Evolutionary conservation across 306 rosid genomes (phyloP), one percentile per base, ranked within the genome.

Genomic region (Cucurbita pepo): DNA sequence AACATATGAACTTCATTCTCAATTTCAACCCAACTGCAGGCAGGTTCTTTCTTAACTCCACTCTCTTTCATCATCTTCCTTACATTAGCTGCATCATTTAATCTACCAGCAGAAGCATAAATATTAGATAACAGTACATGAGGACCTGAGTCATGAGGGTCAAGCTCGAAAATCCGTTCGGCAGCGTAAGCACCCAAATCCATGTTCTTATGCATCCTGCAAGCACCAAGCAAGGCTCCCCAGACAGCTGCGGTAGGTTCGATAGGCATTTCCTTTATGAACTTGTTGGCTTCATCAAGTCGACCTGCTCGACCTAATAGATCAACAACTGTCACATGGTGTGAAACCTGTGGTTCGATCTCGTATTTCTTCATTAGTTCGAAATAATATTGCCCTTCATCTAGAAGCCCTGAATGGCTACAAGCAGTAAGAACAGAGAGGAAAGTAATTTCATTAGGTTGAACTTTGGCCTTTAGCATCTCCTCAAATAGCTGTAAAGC

Each of bases 211-310:
- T 77, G 76, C 80, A 77, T 77, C 70, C 80, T 69, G 18, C 77
- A 71, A 60, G 77, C 77, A 71, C 81, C 81, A 44, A 77, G 66
- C 77, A 71, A 52, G 56, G 81, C 81, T 51, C 60, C 76, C 81
- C 81, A 72, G 7, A 61, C 66, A 19, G 73, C 66, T 14, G 72
- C 67, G 3, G 52, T 77, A n/a, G 77, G 73, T 72, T 77, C 40
- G 10, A 72, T 53, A 36, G 73, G 73, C 73, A 72, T 71, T 40
- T 61, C 65, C 45, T 16, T 38, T 41, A 63, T 63, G 76, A 77
- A 77, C 61, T 77, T 70, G n/a, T 48, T 19, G 44, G 80, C 76
- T 40, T 22, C 71, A 18, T 58, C 47, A 5, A 77, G 53, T 6
- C 48, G 53, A 5, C 80, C 80, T 2, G 80, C 75, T 37, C 80